Conservation (phyloP, 75 land plant genomes). For the Larix kaempferi region DNA sequence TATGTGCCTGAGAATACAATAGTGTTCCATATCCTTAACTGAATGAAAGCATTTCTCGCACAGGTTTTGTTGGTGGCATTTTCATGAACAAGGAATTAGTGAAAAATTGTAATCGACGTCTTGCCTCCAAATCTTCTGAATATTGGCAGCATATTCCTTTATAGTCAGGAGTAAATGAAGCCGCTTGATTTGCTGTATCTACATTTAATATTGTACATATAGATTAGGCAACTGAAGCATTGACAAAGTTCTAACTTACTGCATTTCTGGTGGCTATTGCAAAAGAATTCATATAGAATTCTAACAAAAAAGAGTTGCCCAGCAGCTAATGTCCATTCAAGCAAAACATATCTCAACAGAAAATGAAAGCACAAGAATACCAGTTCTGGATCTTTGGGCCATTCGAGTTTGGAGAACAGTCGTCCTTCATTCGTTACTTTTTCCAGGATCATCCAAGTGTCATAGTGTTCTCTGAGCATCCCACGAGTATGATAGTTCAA, state of each 20-base stretch:
- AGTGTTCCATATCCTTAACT: slow-evolving; percentile 41
- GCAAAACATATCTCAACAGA: not conserved
- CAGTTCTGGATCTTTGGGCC: slow-evolving; percentile 69
- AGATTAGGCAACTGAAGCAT: not conserved
- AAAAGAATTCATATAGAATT: not conserved
- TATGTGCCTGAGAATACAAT: not conserved
- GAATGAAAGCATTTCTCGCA: slow-evolving; percentile 87
- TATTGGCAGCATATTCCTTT: slow-evolving; percentile 85
- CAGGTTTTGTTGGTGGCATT: slow-evolving; percentile 75
- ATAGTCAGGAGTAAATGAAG: slow-evolving; percentile 70
- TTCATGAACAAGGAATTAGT: slow-evolving; percentile 94
- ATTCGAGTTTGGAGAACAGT: slow-evolving; percentile 61
- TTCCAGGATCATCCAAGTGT: slow-evolving; percentile 41
- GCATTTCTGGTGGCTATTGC: too few species aligned
- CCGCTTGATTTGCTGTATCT: slow-evolving; percentile 64
- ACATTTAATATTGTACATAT: slow-evolving; percentile 14
- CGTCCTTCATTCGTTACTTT: slow-evolving; percentile 61
- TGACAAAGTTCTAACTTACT: too few species aligned
- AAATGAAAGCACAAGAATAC: slow-evolving; percentile 22
- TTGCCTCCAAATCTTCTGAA: slow-evolving; percentile 89
- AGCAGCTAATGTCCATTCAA: not conserved
- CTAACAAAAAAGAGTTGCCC: not conserved
- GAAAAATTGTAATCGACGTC: slow-evolving; percentile 87
- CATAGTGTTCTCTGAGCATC: slow-evolving; percentile 43
- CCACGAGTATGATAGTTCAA: not conserved